Conservation (phyloP, 495 filamentous ascomycete genomes). For the Pyrenula massariospora region DNA sequence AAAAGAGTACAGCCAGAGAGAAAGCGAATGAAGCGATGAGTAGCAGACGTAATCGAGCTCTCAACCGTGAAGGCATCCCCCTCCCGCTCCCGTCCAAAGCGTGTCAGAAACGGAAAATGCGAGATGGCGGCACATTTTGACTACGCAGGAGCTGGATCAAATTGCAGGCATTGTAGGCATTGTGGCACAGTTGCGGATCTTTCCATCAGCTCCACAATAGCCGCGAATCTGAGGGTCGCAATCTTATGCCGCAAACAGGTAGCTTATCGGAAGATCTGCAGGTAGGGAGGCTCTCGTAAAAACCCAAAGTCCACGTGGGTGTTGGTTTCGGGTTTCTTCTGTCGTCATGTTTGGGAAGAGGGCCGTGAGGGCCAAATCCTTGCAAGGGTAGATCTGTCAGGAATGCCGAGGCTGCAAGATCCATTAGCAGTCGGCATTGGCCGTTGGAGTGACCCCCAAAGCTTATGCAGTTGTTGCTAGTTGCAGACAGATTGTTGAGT, state of each 20-base stretch:
- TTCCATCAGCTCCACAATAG: not conserved
- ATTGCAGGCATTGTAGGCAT: not conserved
- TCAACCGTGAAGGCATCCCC: not conserved
- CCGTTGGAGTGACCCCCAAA: not conserved
- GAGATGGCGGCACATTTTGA: not conserved
- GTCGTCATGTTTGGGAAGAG: not conserved
- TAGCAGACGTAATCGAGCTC: not conserved
- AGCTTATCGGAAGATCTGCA: not conserved
- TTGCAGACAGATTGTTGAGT: no score
- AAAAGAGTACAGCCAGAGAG: not conserved
- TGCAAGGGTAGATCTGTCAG: not conserved
- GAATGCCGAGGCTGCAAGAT: not conserved
- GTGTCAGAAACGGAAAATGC: not conserved
- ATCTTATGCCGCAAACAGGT: not conserved
- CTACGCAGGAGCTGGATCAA: not conserved
- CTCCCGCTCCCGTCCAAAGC: not conserved
- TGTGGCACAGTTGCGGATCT: not conserved
- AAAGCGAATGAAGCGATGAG: not conserved
- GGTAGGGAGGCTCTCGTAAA: not conserved
- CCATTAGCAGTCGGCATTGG: not conserved
- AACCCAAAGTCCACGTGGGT: not conserved
- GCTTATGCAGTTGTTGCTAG: not conserved
- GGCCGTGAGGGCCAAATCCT: not conserved
- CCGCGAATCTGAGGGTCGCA: not conserved
- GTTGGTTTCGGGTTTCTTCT: not conserved